Percentiles rank a stretch among this genome's conserved stretches.
phyloP scores from a whole-genome alignment of 306 rosid genomes.

The Corylus avellana region DNA sequence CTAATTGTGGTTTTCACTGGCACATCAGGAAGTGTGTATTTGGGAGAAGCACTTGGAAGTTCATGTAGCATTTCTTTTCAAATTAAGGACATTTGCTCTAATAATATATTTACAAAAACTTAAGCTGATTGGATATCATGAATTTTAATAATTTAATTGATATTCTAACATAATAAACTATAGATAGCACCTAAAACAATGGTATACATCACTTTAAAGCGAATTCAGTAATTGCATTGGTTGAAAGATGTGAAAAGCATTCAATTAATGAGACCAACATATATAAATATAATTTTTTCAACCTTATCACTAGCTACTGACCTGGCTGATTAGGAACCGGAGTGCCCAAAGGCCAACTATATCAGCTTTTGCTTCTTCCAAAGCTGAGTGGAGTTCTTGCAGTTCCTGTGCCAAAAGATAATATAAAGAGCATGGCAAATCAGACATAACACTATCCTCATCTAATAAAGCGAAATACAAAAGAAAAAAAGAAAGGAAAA shows the following conservation, averaged over 20 bases:
- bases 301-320: conserved; percentile 24
- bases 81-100: too few species aligned
- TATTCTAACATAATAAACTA: too few species aligned
- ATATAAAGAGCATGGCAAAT: conserved; percentile 2
- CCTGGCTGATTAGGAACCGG: conserved; percentile 72
- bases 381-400: conserved; percentile 88
- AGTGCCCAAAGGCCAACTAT: conserved; percentile 97
- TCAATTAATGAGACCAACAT: conserved; percentile 5
- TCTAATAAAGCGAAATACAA: neutral
- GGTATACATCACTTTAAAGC: neutral
- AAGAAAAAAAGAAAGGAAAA: neutral
- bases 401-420: conserved; percentile 66
- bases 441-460: neutral
- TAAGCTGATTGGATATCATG: too few species aligned
- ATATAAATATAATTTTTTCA: neutral
- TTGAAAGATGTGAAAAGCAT: neutral
- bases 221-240: neutral
- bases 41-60: too few species aligned
- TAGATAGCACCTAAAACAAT: neutral
- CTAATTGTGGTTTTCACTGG: too few species aligned
- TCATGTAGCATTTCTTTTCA: too few species aligned
- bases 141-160: too few species aligned
- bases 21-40: too few species aligned
- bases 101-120: too few species aligned
- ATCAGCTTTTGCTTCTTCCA: conserved; percentile 98